A percentile compares a stretch with the other conserved stretches of the same genome.
Evolutionary conservation across 192 early-diverging fungal species (phyloP).

Genomic region (Neocallimastix lanati): DNA sequence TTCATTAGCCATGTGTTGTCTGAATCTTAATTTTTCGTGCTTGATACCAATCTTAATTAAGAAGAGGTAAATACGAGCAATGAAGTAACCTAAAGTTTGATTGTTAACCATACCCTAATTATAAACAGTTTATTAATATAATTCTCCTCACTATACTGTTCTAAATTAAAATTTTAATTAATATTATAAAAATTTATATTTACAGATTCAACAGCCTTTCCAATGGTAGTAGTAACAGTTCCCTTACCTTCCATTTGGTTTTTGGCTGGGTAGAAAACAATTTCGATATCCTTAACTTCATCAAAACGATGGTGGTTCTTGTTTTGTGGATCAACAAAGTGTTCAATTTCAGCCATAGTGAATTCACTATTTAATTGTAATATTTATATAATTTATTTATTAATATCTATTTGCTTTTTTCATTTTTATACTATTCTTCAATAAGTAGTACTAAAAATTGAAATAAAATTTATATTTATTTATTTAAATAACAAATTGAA

Average conservation of each 20-base stretch:
- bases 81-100: constrained; percentile 94
- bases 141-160: too few relatives aligned
- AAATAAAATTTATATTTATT: too few relatives aligned
- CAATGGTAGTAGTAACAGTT: constrained; percentile 56
- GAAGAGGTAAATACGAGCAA: constrained; percentile 86
- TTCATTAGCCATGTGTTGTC: constrained; percentile 98
- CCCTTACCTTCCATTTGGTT: constrained; percentile 64
- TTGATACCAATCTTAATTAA: constrained; percentile 80
- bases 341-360: constrained; percentile 98
- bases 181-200: background rate
- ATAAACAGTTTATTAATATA: constrained; percentile 5
- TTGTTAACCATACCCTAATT: constrained; percentile 70
- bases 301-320: constrained; percentile 86
- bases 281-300: constrained; percentile 55
- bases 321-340: constrained; percentile 86
- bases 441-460: too few relatives aligned
- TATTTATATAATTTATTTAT: background rate
- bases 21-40: constrained; percentile 67
- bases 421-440: too few relatives aligned
- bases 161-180: too few relatives aligned
- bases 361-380: constrained; percentile 84
- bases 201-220: constrained; percentile 73
- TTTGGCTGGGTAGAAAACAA: constrained; percentile 57
- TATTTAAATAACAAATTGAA: background rate
- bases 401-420: background rate